These are phyloP conservation scores for Aspergillus olivimuriae DNA, from an alignment of 495 filamentous ascomycete genomes.

Conservation along the genomic window DNA sequence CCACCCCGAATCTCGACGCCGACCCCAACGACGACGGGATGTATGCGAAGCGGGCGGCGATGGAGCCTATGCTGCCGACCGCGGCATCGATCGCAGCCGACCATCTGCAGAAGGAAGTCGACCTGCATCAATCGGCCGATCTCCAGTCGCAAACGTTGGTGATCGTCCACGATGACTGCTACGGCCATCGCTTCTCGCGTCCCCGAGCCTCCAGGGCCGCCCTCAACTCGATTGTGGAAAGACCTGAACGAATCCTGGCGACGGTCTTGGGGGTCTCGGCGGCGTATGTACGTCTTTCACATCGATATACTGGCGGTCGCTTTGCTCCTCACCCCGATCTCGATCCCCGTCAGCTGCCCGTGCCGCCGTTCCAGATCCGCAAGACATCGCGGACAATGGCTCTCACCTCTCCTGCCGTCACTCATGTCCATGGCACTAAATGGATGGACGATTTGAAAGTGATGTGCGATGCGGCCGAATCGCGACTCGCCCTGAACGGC, in stretches of 20 bases:
- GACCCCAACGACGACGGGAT: slow-evolving; percentile 18
- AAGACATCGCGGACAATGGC: slow-evolving; percentile 62
- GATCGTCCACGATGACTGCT: slow-evolving; percentile 86
- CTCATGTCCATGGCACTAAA: slow-evolving; percentile 72
- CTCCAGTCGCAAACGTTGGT: slow-evolving; percentile 63
- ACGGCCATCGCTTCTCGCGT: slow-evolving; percentile 82
- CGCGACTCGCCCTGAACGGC: slow-evolving; percentile 61
- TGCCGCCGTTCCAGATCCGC: slow-evolving; percentile 73
- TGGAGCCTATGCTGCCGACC: slow-evolving; percentile 41
- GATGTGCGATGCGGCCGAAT: slow-evolving; percentile 75
- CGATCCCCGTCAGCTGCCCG: slow-evolving; percentile 41
- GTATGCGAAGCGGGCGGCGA: too few relatives aligned
- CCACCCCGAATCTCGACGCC: slow-evolving; percentile 18
- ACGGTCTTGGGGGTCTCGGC: slow-evolving; percentile 70
- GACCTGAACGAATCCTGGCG: slow-evolving; percentile 87
- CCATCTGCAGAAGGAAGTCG: slow-evolving; percentile 64
- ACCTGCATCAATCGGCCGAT: slow-evolving; percentile 49
- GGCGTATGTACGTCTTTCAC: slow-evolving; percentile 85
- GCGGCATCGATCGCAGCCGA: slow-evolving; percentile 62
- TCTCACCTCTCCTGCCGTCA: slow-evolving; percentile 63
- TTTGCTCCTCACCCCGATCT: slow-evolving; percentile 57
- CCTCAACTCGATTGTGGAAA: slow-evolving; percentile 75
- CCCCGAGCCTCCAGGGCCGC: slow-evolving; percentile 61
- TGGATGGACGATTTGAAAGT: slow-evolving; percentile 89
- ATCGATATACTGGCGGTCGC: slow-evolving; percentile 65